Evolutionary conservation across 1,139 yeast species (phyloP).

Genomic region (Suhomyces bribrorum): DNA sequence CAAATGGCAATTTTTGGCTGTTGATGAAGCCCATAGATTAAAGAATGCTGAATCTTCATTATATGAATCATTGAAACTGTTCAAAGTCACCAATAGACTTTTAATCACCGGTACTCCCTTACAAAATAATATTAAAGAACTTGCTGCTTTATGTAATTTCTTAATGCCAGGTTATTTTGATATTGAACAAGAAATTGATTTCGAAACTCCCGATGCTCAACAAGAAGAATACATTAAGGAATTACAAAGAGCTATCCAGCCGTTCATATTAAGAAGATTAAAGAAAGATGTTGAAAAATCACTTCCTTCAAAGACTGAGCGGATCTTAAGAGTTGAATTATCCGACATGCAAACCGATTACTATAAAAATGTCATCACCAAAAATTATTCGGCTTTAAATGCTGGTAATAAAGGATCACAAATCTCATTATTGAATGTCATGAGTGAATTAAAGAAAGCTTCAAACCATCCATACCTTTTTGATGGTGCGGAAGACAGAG

Average conservation of each 20-base stretch:
- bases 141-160: conserved; percentile 92
- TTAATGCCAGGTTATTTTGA: conserved; percentile 91
- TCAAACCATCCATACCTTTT: conserved; percentile 95
- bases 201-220: conserved; percentile 77
- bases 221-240: conserved; percentile 89
- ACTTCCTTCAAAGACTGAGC: conserved; percentile 90
- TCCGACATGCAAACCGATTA: conserved; percentile 95
- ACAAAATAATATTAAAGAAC: conserved; percentile 91
- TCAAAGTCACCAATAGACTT: conserved; percentile 80
- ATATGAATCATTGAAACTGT: conserved; percentile 81
- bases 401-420: conserved; percentile 79
- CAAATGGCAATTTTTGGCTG: conserved; percentile 96
- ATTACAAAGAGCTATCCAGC: conserved; percentile 81
- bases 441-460: conserved; percentile 95
- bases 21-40: conserved; percentile 96
- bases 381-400: conserved; percentile 86
- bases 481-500: conserved; percentile 89
- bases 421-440: conserved; percentile 81
- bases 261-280: conserved; percentile 86
- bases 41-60: conserved; percentile 93
- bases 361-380: conserved; percentile 88
- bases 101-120: conserved; percentile 97
- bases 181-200: conserved; percentile 93
- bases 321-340: conserved; percentile 90
- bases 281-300: conserved; percentile 98